A percentile compares a stretch with the other conserved stretches of the same genome.
phyloP scores from a whole-genome alignment of 495 filamentous ascomycete species.

The Terfezia boudieri region DNA sequence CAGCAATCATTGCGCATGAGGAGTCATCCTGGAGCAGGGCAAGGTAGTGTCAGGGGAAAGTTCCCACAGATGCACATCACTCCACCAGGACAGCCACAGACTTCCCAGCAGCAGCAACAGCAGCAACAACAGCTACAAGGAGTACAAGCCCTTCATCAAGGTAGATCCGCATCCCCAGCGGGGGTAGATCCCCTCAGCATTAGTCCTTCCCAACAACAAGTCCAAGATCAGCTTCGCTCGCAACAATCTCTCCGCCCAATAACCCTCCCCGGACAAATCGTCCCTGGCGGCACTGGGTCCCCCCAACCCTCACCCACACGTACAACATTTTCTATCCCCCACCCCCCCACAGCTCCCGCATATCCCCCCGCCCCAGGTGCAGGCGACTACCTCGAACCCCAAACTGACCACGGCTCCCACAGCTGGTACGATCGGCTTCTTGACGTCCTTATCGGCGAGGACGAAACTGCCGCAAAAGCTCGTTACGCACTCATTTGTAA shows the following conservation, averaged over 20 bases:
- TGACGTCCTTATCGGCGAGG: conserved; percentile 81
- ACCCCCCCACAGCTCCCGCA: conserved; percentile 21
- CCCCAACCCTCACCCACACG: background rate
- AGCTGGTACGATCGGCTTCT: conserved; percentile 89
- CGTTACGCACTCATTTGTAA: conserved; percentile 70
- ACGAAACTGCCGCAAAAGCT: conserved; percentile 82
- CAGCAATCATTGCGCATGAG: background rate
- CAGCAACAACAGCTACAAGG: too few relatives aligned
- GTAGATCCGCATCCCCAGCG: background rate
- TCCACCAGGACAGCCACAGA: background rate
- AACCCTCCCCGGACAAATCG: background rate
- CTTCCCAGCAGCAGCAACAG: too few relatives aligned
- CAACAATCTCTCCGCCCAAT: conserved; percentile 8
- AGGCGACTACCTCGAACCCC: conserved; percentile 3
- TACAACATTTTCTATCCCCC: conserved; percentile 21
- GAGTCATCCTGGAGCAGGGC: background rate
- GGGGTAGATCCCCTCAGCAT: background rate
- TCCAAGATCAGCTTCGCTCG: conserved; percentile 13
- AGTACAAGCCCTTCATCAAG: too few relatives aligned
- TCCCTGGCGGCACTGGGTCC: background rate
- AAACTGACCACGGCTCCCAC: conserved; percentile 26
- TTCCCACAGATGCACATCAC: background rate
- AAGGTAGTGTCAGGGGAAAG: background rate
- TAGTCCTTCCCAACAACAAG: conserved; percentile 3
- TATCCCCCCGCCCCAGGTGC: conserved; percentile 22